Conservation (phyloP, 2,329 filamentous ascomycete species). For the Daldinia eschscholtzii region DNA sequence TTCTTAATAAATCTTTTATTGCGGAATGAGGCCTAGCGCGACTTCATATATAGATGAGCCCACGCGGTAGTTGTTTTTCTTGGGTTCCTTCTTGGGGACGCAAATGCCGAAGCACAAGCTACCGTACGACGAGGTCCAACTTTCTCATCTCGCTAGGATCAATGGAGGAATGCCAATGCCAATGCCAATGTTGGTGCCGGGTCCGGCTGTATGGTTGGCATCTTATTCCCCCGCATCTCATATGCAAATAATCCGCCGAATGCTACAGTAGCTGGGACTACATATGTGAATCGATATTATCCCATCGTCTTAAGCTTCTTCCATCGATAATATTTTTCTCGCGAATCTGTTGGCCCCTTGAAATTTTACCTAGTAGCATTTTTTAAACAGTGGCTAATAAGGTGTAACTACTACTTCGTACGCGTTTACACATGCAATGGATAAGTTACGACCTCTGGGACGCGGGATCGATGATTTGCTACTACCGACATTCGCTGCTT, state of each 20-base stretch:
- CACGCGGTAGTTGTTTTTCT: neutral
- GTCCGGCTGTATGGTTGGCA: constrained; percentile 22
- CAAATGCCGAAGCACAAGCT: constrained; percentile 29
- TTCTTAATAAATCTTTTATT: neutral
- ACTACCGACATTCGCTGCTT: constrained; percentile 46
- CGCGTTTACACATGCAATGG: constrained; percentile 35
- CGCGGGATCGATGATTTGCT: constrained; percentile 41
- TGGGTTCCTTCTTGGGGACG: neutral
- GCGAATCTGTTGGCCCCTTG: constrained; percentile 1
- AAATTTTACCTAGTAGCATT: neutral
- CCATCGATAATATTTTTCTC: neutral
- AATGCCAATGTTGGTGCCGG: constrained; percentile 8
- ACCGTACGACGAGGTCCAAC: constrained; percentile 7
- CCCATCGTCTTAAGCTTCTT: neutral
- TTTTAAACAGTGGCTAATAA: neutral
- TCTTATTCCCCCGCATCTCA: constrained; percentile 36
- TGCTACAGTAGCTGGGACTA: neutral
- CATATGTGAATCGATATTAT: neutral
- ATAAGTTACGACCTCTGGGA: constrained; percentile 42
- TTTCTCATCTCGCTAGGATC: constrained; percentile 31
- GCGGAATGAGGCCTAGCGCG: neutral
- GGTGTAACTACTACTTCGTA: neutral
- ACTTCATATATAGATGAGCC: neutral
- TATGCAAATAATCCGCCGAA: constrained; percentile 1
- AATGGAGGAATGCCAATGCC: constrained; percentile 15